Evolutionary conservation across 192 early-diverging fungal species (phyloP), one percentile per base, ranked within the genome.

Genomic region (Coemansia sp.): DNA sequence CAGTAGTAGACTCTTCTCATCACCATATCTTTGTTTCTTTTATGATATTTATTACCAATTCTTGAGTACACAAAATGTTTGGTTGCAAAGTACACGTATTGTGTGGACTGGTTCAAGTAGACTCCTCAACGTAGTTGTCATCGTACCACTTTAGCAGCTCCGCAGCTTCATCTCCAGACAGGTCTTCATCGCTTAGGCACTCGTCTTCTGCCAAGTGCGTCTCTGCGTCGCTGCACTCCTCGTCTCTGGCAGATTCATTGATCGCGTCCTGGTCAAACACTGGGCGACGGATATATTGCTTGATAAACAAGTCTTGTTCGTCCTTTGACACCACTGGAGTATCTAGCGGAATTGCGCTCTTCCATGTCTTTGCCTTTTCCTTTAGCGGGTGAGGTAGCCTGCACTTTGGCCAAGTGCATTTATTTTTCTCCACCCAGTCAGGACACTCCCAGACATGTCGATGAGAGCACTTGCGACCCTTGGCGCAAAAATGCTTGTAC

Each of bases 361-460:
- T 37, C 35, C 35, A 37, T 37, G 44, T 63, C 9, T 39, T 72
- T 33, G 50, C 42, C 9, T 33, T 70, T 42, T 43, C 23, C 14
- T 44, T 57, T n/a, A 13, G 33, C 26, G 78, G 74, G 40, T 92
- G 91, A 3, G 89, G 87, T 67, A 89, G 72, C 6, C 82, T 82
- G 64, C 91, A 92, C 21, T 85, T 87, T 17, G 65, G 53, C 30
- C 70, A 76, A 17, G 74, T 62, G 62, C 91, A 92, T 28, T 86
- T 86, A 11, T 78, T 77, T 26, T 87, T 86, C 17, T 88, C 88
- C 0, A 80, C 85, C 84, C 89, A 90, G 66, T 88, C 88, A 0
- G 91, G 91, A 44, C 91, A 92, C 21, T 90, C 85, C 74, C 86
- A 85, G 5, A 90, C 84, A 73, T 92, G 91, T 4, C 88, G 84